Percentiles rank a stretch among this genome's conserved stretches.
Evolutionary conservation across 805 yeast species (phyloP).

Genomic region (Ogataea kodamae): DNA sequence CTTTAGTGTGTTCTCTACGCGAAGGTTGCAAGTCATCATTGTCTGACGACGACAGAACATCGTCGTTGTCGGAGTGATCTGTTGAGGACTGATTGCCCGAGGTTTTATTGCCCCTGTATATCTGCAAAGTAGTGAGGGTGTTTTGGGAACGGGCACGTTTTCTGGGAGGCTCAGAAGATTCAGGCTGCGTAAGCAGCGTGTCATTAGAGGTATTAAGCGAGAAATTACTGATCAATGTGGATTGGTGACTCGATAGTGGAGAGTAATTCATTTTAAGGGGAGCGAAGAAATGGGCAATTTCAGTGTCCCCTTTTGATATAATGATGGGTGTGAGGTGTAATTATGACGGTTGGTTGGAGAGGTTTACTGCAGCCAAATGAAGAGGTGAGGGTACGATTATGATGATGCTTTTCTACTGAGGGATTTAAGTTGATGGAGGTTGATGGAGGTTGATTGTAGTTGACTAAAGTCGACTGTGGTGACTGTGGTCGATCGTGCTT

Average conservation of each 20-base stretch:
- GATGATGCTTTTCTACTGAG: too few species aligned
- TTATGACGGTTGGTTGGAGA: too few species aligned
- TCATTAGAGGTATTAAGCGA: slow-evolving; percentile 4
- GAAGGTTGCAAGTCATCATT: not conserved
- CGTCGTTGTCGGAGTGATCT: slow-evolving; percentile 12
- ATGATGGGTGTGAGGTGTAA: too few species aligned
- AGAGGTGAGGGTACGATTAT: too few species aligned
- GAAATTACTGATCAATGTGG: slow-evolving; percentile 6
- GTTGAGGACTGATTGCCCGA: slow-evolving; percentile 14
- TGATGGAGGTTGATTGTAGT: too few species aligned
- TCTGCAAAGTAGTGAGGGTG: slow-evolving; percentile 2
- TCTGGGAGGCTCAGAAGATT: not conserved
- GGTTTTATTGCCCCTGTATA: not conserved
- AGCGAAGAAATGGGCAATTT: not conserved
- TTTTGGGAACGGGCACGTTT: slow-evolving; percentile 1
- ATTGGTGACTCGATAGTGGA: slow-evolving; percentile 5
- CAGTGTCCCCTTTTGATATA: too few species aligned
- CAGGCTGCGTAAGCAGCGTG: slow-evolving; percentile 9
- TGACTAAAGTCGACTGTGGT: too few species aligned
- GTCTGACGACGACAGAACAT: not conserved
- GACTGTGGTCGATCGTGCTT: too few species aligned
- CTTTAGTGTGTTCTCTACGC: slow-evolving; percentile 14
- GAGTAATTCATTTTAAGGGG: slow-evolving; percentile 8
- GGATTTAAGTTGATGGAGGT: too few species aligned
- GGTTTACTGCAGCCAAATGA: too few species aligned